Evolutionary conservation across 495 filamentous ascomycete species (phyloP).

Genomic region (Staphylotrichum tortipilum): DNA sequence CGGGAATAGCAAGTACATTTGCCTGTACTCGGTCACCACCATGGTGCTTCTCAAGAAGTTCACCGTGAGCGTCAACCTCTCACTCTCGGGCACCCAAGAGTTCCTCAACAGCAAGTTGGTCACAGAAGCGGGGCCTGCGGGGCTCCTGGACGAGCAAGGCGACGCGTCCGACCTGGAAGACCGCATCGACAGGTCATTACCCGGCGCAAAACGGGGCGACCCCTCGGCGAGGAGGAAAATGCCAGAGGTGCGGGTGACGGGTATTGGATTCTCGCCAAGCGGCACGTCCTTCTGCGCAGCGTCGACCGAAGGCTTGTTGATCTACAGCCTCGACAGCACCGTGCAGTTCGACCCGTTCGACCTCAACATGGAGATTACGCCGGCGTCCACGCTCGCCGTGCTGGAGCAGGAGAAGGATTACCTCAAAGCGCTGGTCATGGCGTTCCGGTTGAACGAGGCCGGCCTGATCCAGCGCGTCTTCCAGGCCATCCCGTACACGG

Average conservation of each 20-base stretch:
- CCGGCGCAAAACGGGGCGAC: conserved; percentile 78
- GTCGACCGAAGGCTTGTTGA: conserved; percentile 83
- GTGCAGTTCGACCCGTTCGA: conserved; percentile 92
- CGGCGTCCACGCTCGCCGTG: conserved; percentile 64
- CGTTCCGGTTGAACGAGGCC: conserved; percentile 82
- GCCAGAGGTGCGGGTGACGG: conserved; percentile 78
- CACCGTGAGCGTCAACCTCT: conserved; percentile 87
- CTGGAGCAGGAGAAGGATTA: conserved; percentile 69
- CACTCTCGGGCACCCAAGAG: conserved; percentile 90
- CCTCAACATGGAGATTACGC: conserved; percentile 85
- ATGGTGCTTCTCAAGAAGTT: conserved; percentile 89
- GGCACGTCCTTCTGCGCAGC: conserved; percentile 90
- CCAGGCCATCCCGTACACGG: conserved; percentile 65
- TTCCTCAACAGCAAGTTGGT: conserved; percentile 85
- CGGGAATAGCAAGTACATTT: conserved; percentile 96
- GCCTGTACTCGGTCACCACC: conserved; percentile 82
- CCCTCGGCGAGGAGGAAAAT: conserved; percentile 62
- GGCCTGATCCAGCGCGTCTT: conserved; percentile 74
- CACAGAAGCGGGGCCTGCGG: conserved; percentile 81
- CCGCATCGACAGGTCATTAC: conserved; percentile 73
- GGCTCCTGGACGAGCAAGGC: conserved; percentile 73
- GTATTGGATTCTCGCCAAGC: conserved; percentile 78
- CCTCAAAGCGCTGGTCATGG: conserved; percentile 90
- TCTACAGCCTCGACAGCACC: conserved; percentile 78
- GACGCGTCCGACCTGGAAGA: conserved; percentile 85